Conservation (phyloP, 345 rosid genomes). For the Rhodamnia argentea region DNA sequence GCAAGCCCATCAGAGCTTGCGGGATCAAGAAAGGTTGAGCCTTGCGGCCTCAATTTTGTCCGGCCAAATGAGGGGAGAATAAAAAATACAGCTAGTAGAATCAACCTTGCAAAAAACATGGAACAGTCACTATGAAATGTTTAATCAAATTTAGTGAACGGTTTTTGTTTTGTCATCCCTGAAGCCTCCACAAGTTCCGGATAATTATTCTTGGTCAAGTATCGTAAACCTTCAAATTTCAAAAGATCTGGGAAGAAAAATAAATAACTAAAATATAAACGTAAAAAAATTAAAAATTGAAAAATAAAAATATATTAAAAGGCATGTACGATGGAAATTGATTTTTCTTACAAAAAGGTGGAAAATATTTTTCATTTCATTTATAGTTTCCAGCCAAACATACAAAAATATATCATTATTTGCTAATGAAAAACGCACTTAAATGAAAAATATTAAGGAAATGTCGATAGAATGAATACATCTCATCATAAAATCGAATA, state of each 20-base stretch:
- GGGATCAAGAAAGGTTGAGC: no score
- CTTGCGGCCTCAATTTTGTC: neutral
- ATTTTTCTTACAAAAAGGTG: no score
- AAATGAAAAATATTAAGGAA: neutral
- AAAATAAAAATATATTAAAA: no score
- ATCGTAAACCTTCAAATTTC: neutral
- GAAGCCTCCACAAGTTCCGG: neutral
- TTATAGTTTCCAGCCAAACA: no score
- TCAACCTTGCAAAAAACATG: neutral
- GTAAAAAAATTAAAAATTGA: no score
- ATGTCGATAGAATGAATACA: neutral
- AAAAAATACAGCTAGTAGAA: neutral
- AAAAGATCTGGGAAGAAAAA: neutral
- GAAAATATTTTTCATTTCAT: no score
- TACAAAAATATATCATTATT: no score
- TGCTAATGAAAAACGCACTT: no score
- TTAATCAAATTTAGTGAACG: neutral
- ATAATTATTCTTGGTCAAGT: neutral
- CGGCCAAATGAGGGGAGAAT: neutral
- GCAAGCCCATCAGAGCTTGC: no score
- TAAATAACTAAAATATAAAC: no score
- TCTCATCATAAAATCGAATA: neutral
- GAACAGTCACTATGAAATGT: neutral
- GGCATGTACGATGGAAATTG: no score
- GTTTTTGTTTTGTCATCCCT: no score